Base-by-base conservation (phyloP, 352 stramenopile genomes). In the Peronospora belbahrii region DNA sequence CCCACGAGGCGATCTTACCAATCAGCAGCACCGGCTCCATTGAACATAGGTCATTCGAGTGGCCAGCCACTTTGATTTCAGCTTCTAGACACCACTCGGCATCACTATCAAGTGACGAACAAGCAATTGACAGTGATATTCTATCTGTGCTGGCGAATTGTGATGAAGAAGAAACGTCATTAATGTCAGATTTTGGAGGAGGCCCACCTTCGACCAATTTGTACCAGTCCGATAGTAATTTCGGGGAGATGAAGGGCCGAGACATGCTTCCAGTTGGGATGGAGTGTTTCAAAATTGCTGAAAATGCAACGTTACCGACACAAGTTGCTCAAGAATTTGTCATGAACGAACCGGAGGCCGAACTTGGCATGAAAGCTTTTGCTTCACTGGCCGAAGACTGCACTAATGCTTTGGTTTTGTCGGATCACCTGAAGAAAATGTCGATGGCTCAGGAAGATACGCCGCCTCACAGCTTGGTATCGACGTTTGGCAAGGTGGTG, bases 111-210 rank as follows among this genome's bases (percentile, higher is more conserved):
- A 88, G 72, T 33, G 60, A 73, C 8, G 73, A 88, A 0, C 68
- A 85, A 1, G 70, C 73, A 1, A 88, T 88, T 33, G 75, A 88
- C 55, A 85, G 70, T 19, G 75, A 87, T 35, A 87, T 87, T 52
- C 56, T 87, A 14, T 87, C 75, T 4, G 68, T 87, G 2, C 56
- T 87, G 14, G 75, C 73, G 0, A 71, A 67, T 36, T 85, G 62
- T 35, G 70, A 81, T 28, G 41, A 47, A 0, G 65, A 65, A 9
- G 73, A 85, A 18, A 36, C 65, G 20, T 41, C 58, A 23, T 52
- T 46, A 11, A 45, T 40, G 31, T 25, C 56, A 9, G 49, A 59
- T 37, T 67, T 59, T 11, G 34, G 28, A 1, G 23, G n/a, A 14
- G 54, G 44, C 4, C 28, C 48, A 13, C 18, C 49, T 11, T 56